A percentile compares a stretch with the other conserved stretches of the same genome.
Evolutionary conservation across 192 early-diverging fungal genomes (phyloP).

Genomic region (Cetraspora pellucida): DNA sequence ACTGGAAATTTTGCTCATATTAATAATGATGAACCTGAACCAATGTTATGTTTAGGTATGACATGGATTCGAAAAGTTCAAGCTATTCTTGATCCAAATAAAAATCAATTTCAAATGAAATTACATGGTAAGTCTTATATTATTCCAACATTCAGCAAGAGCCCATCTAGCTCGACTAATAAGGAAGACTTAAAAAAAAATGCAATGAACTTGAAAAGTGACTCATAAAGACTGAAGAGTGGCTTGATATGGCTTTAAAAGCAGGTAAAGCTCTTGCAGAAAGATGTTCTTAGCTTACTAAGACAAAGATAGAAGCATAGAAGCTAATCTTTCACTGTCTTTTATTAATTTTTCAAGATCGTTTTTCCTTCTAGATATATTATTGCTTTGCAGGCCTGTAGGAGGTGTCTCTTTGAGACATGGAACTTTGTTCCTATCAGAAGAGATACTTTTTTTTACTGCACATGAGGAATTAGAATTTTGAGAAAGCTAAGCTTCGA

Average conservation of each 20-base stretch:
- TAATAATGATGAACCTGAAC: neutral
- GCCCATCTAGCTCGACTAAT: neutral
- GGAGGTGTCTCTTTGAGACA: too few relatives aligned
- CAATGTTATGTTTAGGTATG: neutral
- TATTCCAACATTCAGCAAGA: slow-evolving; percentile 15
- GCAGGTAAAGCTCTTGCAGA: neutral
- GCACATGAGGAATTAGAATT: too few relatives aligned
- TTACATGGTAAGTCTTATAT: neutral
- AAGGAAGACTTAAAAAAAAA: neutral
- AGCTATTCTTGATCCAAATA: neutral
- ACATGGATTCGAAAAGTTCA: slow-evolving; percentile 10
- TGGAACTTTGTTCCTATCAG: too few relatives aligned
- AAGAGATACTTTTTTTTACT: too few relatives aligned
- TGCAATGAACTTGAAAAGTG: neutral
- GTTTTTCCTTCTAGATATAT: too few relatives aligned
- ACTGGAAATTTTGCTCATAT: neutral
- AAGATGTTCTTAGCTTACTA: neutral
- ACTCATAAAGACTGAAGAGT: neutral
- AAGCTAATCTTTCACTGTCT: too few relatives aligned
- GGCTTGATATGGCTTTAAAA: neutral
- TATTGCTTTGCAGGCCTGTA: too few relatives aligned
- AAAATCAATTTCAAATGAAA: neutral
- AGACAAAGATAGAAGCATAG: neutral
- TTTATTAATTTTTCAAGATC: too few relatives aligned
- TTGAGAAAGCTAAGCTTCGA: too few relatives aligned